Percentiles rank a stretch among this genome's conserved stretches.
Conservation (phyloP, 2,329 filamentous ascomycete genomes). For the Scedosporium boydii region DNA sequence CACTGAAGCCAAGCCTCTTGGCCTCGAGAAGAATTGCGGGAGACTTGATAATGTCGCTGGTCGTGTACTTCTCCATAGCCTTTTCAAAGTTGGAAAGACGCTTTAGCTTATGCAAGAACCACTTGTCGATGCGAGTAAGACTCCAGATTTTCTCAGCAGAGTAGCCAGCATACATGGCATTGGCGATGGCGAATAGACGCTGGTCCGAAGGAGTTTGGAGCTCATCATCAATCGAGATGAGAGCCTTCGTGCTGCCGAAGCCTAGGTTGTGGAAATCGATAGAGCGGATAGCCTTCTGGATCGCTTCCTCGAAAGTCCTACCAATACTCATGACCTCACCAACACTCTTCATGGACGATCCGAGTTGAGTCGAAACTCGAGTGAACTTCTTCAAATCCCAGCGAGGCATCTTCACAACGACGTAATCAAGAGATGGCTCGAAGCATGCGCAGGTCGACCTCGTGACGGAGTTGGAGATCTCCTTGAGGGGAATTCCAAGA, state of each 20-base stretch:
- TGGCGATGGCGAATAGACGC: slow-evolving; percentile 92
- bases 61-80: slow-evolving; percentile 57
- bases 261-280: slow-evolving; percentile 94
- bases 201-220: slow-evolving; percentile 96
- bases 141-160: slow-evolving; percentile 96
- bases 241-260: slow-evolving; percentile 81
- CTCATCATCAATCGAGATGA: slow-evolving; percentile 95
- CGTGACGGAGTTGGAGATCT: slow-evolving; percentile 93
- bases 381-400: slow-evolving; percentile 99
- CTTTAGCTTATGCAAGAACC: slow-evolving; percentile 92
- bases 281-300: slow-evolving; percentile 93
- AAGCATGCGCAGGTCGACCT: slow-evolving; percentile 96
- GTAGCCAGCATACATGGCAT: slow-evolving; percentile 93
- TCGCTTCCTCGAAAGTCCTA: slow-evolving; percentile 92
- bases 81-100: slow-evolving; percentile 83
- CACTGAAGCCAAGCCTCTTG: slow-evolving; percentile 90
- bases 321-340: slow-evolving; percentile 99
- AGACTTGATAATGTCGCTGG: slow-evolving; percentile 54
- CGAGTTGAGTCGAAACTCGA: slow-evolving; percentile 87
- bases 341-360: slow-evolving; percentile 99
- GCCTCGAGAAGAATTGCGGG: slow-evolving; percentile 65
- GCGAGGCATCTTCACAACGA: slow-evolving; percentile 96
- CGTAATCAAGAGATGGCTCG: slow-evolving; percentile 95
- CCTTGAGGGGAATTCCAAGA: slow-evolving; percentile 87
- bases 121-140: slow-evolving; percentile 96